Percentiles rank a stretch among this genome's conserved stretches.
phyloP scores from a whole-genome alignment of 2,329 filamentous ascomycete genomes.

The Aspergillus neotritici region DNA sequence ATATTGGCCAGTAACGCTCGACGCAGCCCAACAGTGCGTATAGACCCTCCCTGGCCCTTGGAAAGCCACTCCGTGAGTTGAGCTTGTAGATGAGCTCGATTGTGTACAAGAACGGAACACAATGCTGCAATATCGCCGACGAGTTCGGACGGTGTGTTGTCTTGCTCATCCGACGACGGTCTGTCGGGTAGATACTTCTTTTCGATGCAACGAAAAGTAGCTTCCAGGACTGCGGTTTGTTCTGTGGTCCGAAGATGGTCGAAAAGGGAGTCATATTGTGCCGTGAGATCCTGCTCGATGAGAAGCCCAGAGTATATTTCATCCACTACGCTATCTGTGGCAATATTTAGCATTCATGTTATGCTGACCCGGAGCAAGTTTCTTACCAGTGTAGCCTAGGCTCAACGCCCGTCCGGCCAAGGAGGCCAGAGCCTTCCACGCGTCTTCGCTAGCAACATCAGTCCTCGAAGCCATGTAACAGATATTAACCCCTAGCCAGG shows the following conservation, averaged over 20 bases:
- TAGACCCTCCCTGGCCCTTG: conserved; percentile 59
- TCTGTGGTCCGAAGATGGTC: conserved; percentile 43
- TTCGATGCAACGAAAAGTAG: conserved; percentile 41
- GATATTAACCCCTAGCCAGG: conserved; percentile 67
- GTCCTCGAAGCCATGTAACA: conserved; percentile 39
- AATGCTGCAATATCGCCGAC: conserved; percentile 57
- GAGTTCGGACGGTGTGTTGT: conserved; percentile 14
- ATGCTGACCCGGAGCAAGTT: background rate
- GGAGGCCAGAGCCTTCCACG: conserved; percentile 36
- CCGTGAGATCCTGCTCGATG: conserved; percentile 20
- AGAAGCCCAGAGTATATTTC: conserved; percentile 38
- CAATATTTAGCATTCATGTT: conserved; percentile 10
- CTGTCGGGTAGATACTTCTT: conserved; percentile 33
- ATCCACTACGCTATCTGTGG: conserved; percentile 35
- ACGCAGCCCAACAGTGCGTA: conserved; percentile 59
- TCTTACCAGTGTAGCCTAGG: conserved; percentile 65
- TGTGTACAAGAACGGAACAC: conserved; percentile 46
- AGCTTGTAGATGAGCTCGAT: conserved; percentile 46
- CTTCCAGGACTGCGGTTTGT: conserved; percentile 43
- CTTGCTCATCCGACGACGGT: conserved; percentile 10
- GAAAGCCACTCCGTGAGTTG: conserved; percentile 62
- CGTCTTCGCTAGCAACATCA: conserved; percentile 29
- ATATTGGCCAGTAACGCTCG: conserved; percentile 60
- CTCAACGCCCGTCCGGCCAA: conserved; percentile 57
- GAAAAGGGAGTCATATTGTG: conserved; percentile 37